Percentiles rank a stretch among this genome's conserved stretches.
phyloP scores from a whole-genome alignment of 2,329 filamentous ascomycete species.

The Camptophora hylomeconis region DNA sequence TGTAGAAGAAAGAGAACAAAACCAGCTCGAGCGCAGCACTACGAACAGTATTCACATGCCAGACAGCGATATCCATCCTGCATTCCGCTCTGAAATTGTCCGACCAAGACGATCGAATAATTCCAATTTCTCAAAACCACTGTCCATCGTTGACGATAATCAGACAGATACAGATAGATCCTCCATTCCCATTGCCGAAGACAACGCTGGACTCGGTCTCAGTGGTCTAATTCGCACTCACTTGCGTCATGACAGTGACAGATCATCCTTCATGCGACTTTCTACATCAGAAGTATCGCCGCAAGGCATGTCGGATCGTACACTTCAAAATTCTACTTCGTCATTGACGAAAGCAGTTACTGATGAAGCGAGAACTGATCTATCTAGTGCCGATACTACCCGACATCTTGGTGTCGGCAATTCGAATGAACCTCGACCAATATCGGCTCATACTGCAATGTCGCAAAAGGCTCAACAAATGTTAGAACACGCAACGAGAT shows the following conservation, averaged over 20 bases:
- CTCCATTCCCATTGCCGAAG: slow-evolving; percentile 13
- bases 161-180: slow-evolving; percentile 7
- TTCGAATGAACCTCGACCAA: slow-evolving; percentile 2
- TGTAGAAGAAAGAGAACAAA: slow-evolving; percentile 25
- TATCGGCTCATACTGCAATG: slow-evolving; percentile 16
- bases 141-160: slow-evolving; percentile 9
- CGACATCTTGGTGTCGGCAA: slow-evolving; percentile 2
- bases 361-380: slow-evolving; percentile 38
- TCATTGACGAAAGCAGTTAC: slow-evolving; percentile 26
- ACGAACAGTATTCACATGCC: too few species aligned
- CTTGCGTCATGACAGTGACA: slow-evolving; percentile 65
- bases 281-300: slow-evolving; percentile 5
- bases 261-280: slow-evolving; percentile 60
- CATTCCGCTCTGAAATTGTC: slow-evolving; percentile 16
- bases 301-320: too few species aligned
- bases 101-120: background rate
- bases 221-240: slow-evolving; percentile 77
- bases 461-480: slow-evolving; percentile 26
- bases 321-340: slow-evolving; percentile 23
- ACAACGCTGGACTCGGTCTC: slow-evolving; percentile 41
- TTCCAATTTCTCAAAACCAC: slow-evolving; percentile 8
- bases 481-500: slow-evolving; percentile 15
- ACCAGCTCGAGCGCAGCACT: too few species aligned
- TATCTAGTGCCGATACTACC: slow-evolving; percentile 41
- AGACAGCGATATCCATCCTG: slow-evolving; percentile 25